Evolutionary conservation across 352 stramenopile genomes (phyloP).

Genomic region (Phytopythium aichiense): DNA sequence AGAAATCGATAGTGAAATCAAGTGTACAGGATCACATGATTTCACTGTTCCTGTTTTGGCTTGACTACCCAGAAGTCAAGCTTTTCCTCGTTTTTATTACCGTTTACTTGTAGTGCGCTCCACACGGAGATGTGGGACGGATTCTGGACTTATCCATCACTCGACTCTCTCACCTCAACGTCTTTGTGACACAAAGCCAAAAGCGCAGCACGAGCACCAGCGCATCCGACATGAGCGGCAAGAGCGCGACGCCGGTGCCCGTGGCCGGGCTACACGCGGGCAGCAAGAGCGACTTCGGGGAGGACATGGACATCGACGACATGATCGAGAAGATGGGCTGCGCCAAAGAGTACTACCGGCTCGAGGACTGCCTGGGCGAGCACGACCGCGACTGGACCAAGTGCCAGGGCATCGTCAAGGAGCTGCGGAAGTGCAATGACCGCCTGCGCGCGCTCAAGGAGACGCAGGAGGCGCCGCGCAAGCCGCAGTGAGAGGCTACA

Average conservation of each 20-base stretch:
- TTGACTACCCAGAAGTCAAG: too few species aligned
- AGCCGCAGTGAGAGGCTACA: neutral
- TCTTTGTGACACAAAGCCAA: too few species aligned
- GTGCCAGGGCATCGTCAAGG: slow-evolving; percentile 76
- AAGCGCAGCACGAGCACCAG: too few species aligned
- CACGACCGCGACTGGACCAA: slow-evolving; percentile 85
- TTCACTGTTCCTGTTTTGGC: too few species aligned
- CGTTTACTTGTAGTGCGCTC: neutral
- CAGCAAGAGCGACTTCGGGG: slow-evolving; percentile 79
- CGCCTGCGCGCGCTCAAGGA: slow-evolving; percentile 50
- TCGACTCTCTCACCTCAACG: too few species aligned
- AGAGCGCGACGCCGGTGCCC: slow-evolving; percentile 21
- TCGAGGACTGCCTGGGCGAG: slow-evolving; percentile 82
- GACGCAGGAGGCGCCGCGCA: slow-evolving; percentile 17
- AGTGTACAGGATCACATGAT: too few species aligned
- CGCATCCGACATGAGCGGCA: neutral
- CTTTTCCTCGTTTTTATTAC: too few species aligned
- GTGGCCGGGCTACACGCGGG: slow-evolving; percentile 63
- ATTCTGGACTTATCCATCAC: too few species aligned
- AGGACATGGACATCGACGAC: slow-evolving; percentile 77
- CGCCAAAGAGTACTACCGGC: slow-evolving; percentile 80
- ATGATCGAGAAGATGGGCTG: slow-evolving; percentile 86
- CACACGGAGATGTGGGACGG: too few species aligned
- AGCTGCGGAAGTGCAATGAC: slow-evolving; percentile 78
- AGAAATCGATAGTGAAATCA: too few species aligned